Base-by-base conservation (phyloP, 495 filamentous ascomycete species). In the Annulohypoxylon bovei region DNA sequence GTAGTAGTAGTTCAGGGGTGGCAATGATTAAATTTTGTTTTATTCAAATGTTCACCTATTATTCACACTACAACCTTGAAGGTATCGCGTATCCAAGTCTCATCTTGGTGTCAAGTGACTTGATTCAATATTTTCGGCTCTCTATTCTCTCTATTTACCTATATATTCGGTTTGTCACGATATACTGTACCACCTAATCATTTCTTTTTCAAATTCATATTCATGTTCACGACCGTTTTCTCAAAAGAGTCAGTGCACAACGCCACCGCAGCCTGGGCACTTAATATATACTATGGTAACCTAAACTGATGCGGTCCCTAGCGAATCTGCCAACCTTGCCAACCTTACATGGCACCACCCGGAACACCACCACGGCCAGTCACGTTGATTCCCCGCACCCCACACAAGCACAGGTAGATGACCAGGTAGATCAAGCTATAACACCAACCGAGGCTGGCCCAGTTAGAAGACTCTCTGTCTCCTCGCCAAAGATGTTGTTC, bases 401-500 rank as follows among this genome's bases (percentile, higher is more conserved):
- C 73, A 75, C 75, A 67, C 65, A 39, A 59, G 33, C 59, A 49
- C 71, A 53, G 20, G 40, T 20, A 57, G 23, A 52, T 28, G 47
- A 6, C 32, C 66, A 67, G 58, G 49, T 52, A 42, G 70, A 65
- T 44, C 72, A 71, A 56, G 55, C 61, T 77, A 77, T 71, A 75
- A 63, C 67, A 67, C 42, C 44, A 32, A 49, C 64, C 37, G 67
- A 20, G 37, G 58, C 56, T 32, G 63, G 52, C 57, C 30, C 28
- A 52, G 33, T 37, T 37, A 67, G 60, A 58, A 69, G 69, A 54
- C 70, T 62, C 46, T 77, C 72, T 23, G 49, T 66, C 16, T 66
- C 75, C 25, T 67, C 75, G 44, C 30, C 57, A 49, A 79, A 71
- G 57, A 79, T 79, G 77, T 62, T 78, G 32, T 77, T 79, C 58